Base-by-base conservation (phyloP, 2,329 filamentous ascomycete species). In the Setomelanomma holmii region DNA sequence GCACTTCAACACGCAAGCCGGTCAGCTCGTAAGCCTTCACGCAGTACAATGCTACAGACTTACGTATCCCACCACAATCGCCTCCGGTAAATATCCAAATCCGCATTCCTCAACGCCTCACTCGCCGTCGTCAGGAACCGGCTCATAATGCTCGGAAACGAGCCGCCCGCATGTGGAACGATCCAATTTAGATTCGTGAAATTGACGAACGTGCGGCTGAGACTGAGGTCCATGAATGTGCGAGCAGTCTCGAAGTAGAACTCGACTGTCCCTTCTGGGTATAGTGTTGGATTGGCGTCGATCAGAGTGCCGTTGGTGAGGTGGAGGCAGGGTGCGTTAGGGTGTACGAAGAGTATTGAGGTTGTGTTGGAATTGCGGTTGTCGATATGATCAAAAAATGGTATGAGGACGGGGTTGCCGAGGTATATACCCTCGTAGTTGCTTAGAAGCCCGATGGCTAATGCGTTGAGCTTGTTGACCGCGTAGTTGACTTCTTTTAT, bases 231-330 rank as follows among this genome's bases (percentile, higher is more conserved):
- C n/a, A 34, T 22, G n/a, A 58, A 30, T 4, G 46, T 46, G 6
- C 48, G 48, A n/a, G 55, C 55, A 3, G 55, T 58, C 16, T 58
- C 52, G 24, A 55, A 58, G 30, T 51, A 52, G 23, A 58, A 58
- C 16, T 58, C 55, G 1, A 58, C 49, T 4, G 48, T 57, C 14
- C 55, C 55, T 1, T 24, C 45, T 0, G 40, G 24, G 19, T 54
- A 49, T 0, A 35, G 33, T 4, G 51, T 55, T 8, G 44, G 51
- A 12, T 57, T 54, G 6, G 47, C 51, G 17, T 48, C 20, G 2
- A 51, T 5, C 0, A 53, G 24, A 1, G 33, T 22, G 30, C 42
- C 30, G 27, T 49, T 49, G 7, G 40, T 2, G 20, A 39, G 45
- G n/a, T 46, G 0, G 33, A 48, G 52, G 14, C 27, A 30, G 2